A percentile compares a stretch with the other conserved stretches of the same genome.
These are phyloP conservation scores for Margaritispora aquatica DNA, from an alignment of 495 filamentous ascomycete species.

Conservation along the genomic window DNA sequence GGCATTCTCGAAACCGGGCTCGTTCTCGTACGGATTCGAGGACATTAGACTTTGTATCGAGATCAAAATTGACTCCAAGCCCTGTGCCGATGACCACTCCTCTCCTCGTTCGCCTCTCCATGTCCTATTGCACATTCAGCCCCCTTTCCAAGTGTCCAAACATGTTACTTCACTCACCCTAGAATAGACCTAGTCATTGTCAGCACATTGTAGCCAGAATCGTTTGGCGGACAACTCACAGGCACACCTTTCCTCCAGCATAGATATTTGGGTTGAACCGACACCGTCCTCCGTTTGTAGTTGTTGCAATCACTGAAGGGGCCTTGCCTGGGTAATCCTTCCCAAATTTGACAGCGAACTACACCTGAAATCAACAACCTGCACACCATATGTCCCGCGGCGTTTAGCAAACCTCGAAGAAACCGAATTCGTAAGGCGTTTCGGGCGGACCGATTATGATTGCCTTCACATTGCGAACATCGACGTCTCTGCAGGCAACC, in stretches of 20 bases:
- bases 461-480: constrained; percentile 83
- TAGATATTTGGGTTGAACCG: constrained; percentile 99
- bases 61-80: constrained; percentile 86
- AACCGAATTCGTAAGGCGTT: constrained; percentile 94
- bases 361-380: background rate
- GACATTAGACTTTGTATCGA: constrained; percentile 97
- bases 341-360: constrained; percentile 64
- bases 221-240: constrained; percentile 50
- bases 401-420: constrained; percentile 68
- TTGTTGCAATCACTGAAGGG: constrained; percentile 66
- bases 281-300: constrained; percentile 80
- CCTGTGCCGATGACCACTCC: constrained; percentile 94
- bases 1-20: constrained; percentile 83
- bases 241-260: constrained; percentile 80
- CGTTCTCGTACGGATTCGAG: constrained; percentile 89
- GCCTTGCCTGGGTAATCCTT: constrained; percentile 84
- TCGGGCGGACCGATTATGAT: constrained; percentile 90
- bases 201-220: background rate
- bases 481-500: constrained; percentile 76
- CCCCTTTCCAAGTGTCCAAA: too few relatives aligned
- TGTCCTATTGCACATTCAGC: too few relatives aligned
- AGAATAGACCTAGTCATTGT: constrained; percentile 67
- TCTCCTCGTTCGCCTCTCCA: constrained; percentile 88
- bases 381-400: background rate
- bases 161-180: constrained; percentile 65